Percentiles rank a stretch among this genome's conserved stretches.
These are phyloP conservation scores for Mortierella sp. DNA, from an alignment of 371 early-diverging fungal species.

Conservation along the genomic window DNA sequence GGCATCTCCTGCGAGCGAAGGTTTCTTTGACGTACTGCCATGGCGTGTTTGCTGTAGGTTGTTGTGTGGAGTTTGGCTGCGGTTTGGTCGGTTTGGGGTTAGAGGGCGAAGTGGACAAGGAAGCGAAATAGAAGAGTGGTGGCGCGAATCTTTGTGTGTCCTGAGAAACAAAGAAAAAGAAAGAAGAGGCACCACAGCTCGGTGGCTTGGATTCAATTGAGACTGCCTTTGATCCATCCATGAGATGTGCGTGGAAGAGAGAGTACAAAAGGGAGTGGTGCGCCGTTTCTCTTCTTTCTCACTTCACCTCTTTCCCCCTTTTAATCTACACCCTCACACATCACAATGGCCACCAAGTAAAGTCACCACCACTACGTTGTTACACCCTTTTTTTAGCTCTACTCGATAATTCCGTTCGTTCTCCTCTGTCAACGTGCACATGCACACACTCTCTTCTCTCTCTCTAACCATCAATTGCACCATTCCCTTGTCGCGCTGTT, in stretches of 20 bases:
- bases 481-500: neutral
- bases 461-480: neutral
- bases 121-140: neutral
- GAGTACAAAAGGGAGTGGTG: neutral
- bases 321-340: neutral
- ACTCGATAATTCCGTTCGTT: neutral
- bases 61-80: neutral
- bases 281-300: neutral
- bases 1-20: neutral
- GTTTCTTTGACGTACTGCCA: slow-evolving; percentile 3
- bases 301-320: slow-evolving; percentile 1
- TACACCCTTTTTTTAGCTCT: too few species aligned
- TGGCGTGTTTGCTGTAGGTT: neutral
- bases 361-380: neutral
- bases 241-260: neutral
- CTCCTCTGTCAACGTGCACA: neutral
- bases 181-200: neutral
- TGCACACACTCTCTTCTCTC: too few species aligned
- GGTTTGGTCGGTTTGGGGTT: neutral
- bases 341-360: slow-evolving; percentile 54
- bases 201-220: neutral
- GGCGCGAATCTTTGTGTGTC: neutral
- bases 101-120: neutral
- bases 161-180: neutral
- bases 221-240: neutral